Conservation (phyloP, 805 yeast species). For the Jamesozyma piceae region DNA sequence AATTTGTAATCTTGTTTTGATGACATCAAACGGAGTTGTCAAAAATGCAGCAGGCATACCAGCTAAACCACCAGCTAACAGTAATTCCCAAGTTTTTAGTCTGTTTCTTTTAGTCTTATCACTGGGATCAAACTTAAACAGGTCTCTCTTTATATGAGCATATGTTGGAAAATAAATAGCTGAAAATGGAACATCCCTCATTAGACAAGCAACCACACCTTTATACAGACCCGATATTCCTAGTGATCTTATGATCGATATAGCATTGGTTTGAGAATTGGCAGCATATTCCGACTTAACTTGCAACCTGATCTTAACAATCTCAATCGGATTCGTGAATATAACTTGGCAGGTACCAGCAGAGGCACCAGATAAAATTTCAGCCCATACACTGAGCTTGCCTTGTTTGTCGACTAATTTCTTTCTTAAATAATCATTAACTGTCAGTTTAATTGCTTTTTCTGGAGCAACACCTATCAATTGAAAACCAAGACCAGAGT, state of each 20-base stretch:
- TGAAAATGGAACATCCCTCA: slow-evolving; percentile 93
- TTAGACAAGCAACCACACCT: slow-evolving; percentile 84
- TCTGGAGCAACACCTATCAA: slow-evolving; percentile 97
- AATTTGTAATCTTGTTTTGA: slow-evolving; percentile 88
- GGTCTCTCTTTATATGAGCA: slow-evolving; percentile 77
- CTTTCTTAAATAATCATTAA: slow-evolving; percentile 78
- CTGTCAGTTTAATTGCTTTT: slow-evolving; percentile 91
- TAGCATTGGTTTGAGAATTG: slow-evolving; percentile 31
- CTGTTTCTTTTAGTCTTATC: slow-evolving; percentile 47
- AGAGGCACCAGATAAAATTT: slow-evolving; percentile 78
- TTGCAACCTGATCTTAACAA: slow-evolving; percentile 89
- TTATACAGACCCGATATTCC: slow-evolving; percentile 82
- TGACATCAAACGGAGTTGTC: slow-evolving; percentile 95
- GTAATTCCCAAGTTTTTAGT: slow-evolving; percentile 74
- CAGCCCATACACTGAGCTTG: slow-evolving; percentile 48
- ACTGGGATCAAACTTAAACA: slow-evolving; percentile 74
- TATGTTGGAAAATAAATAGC: slow-evolving; percentile 96
- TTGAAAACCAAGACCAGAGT: slow-evolving; percentile 90
- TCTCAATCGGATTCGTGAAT: slow-evolving; percentile 92
- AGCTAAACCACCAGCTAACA: slow-evolving; percentile 85
- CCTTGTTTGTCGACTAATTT: slow-evolving; percentile 47
- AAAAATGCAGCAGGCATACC: slow-evolving; percentile 97
- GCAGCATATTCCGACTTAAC: slow-evolving; percentile 67
- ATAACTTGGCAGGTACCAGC: slow-evolving; percentile 97
- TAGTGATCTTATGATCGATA: slow-evolving; percentile 63